Base-by-base conservation (phyloP, 176 grass and related monocot genomes). In the Avena sativa region DNA sequence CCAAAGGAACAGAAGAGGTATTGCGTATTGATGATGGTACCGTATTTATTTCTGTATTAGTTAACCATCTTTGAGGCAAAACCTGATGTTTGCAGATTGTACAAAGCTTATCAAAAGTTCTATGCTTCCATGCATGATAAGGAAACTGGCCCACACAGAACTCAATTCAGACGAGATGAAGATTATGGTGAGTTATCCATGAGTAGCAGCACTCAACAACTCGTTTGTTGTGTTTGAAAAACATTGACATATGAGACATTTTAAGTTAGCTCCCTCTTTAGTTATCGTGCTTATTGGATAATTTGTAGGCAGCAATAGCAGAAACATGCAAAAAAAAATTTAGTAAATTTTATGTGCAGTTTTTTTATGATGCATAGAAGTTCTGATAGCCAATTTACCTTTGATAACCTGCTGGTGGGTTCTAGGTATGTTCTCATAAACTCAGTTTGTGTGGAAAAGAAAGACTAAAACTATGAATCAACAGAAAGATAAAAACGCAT, bases 51-150 rank as follows among this genome's bases (percentile, higher is more conserved):
- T 89, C 5, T 9, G 38, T 38, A 61, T 15, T 44, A 12, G 36
- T 89, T 15, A 61, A 47, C 76, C 1, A 12, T 84, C 34, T 58
- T 57, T 79, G 28, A 78, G 86, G 68, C 21, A 71, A 68, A 83
- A 53, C 36, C 73, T 79, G 49, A 50, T 55, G 26, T 74, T 11
- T 89, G 80, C 92, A 99, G 97, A 80, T 86, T 99, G 80, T 99
- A 92, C 88, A 96, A 93, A 73, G 94, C 92, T 76, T 99, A 96
- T 79, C 72, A 99, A 86, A 96, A 94, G 56, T 73, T 99, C 50
- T 96, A 96, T 90, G 80, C 77, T 48, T 99, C 92, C 17, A 96
- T 99, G 97, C 97, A 99, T 79, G 92, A 93, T 48, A 96, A 96
- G 84, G 86, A 83, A 83, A 96, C 82, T 83, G 94, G 94, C 65